phyloP scores from a whole-genome alignment of 75 land plant species.

The Sequoiadendron giganteum region DNA sequence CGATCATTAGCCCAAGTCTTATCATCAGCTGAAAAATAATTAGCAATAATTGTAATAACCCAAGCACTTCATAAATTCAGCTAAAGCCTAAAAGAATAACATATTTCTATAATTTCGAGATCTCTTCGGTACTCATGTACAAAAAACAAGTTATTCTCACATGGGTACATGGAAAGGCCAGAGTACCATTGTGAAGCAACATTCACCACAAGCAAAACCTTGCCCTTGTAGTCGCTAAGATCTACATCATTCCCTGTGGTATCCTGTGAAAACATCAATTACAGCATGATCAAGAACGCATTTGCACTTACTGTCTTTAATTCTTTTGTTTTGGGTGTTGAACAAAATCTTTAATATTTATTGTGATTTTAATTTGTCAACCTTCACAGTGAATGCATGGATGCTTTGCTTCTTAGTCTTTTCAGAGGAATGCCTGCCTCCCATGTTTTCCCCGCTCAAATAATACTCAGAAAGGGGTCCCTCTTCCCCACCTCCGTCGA shows the following conservation, averaged over 20 bases:
- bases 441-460: constrained; percentile 20
- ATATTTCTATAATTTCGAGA: background rate
- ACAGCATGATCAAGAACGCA: background rate
- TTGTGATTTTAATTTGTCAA: background rate
- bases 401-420: constrained; percentile 25
- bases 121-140: background rate
- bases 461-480: background rate
- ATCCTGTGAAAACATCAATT: constrained; percentile 41
- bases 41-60: background rate
- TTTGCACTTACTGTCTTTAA: background rate
- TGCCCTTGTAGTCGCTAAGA: constrained; percentile 76
- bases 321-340: background rate
- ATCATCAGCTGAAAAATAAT: background rate
- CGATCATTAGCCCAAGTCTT: background rate
- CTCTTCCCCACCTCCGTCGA: no score
- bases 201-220: constrained; percentile 83
- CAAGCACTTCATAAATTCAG: background rate
- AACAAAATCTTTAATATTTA: background rate
- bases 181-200: constrained; percentile 87
- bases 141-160: background rate
- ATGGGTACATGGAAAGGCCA: background rate
- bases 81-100: background rate
- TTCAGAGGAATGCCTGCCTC: constrained; percentile 31
- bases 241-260: constrained; percentile 75
- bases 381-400: constrained; percentile 68